Conservation (phyloP, 192 early-diverging fungal species). For the Geosiphon pyriformis region DNA sequence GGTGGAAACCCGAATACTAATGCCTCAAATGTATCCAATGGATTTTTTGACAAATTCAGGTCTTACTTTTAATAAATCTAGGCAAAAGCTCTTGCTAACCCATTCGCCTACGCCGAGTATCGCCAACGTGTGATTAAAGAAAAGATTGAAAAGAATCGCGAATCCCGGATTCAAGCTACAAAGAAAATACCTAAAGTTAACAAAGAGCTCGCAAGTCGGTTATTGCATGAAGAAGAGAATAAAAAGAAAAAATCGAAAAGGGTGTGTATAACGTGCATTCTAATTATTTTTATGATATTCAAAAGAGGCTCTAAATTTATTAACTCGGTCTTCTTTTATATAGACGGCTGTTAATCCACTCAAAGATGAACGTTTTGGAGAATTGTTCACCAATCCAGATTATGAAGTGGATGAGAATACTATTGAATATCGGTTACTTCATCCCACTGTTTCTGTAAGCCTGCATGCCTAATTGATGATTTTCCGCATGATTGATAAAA, state of each 20-base stretch:
- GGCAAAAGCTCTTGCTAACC: conserved; percentile 92
- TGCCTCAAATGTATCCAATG: too few species aligned
- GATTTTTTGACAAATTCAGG: neutral
- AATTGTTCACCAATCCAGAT: conserved; percentile 84
- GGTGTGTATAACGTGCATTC: conserved; percentile 24
- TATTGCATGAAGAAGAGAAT: conserved; percentile 46
- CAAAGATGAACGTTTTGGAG: conserved; percentile 80
- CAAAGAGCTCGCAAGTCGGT: conserved; percentile 70
- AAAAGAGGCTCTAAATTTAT: too few species aligned
- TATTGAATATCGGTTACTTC: conserved; percentile 74
- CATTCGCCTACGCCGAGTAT: conserved; percentile 94
- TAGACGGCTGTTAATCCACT: conserved; percentile 50
- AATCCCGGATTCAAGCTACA: conserved; percentile 80
- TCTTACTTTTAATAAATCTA: neutral
- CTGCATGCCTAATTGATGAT: neutral
- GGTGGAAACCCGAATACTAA: conserved; percentile 26
- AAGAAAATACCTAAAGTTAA: conserved; percentile 93
- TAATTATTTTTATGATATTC: conserved; percentile 23
- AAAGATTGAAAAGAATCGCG: conserved; percentile 78
- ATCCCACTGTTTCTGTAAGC: conserved; percentile 36
- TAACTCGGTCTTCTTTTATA: too few species aligned
- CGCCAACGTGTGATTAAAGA: conserved; percentile 70
- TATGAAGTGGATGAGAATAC: conserved; percentile 84
- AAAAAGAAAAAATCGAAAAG: conserved; percentile 35
- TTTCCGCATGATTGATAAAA: conserved; percentile 4